Evolutionary conservation across 352 stramenopile species (phyloP).

Genomic region (Globisporangium ultimum): DNA sequence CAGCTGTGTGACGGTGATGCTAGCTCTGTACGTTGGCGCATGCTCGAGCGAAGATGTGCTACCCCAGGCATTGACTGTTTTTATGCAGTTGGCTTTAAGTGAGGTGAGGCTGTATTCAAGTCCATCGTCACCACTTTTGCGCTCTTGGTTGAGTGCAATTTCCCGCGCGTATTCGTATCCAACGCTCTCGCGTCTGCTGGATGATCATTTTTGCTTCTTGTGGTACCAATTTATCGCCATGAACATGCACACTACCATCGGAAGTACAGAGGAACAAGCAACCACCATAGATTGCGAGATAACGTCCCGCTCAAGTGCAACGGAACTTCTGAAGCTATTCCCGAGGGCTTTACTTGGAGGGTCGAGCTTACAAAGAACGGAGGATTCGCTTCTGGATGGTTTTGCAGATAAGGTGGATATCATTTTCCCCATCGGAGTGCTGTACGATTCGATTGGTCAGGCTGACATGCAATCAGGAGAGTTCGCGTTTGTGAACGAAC

Average conservation of each 20-base stretch:
- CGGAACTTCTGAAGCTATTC: slow-evolving; percentile 30
- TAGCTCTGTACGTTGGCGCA: slow-evolving; percentile 64
- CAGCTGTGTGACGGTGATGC: slow-evolving; percentile 38
- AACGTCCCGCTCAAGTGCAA: slow-evolving; percentile 14
- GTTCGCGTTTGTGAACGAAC: slow-evolving; percentile 40
- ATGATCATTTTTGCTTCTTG: slow-evolving; percentile 65
- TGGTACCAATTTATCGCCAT: slow-evolving; percentile 34
- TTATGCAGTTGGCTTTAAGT: slow-evolving; percentile 41
- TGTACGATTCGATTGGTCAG: slow-evolving; percentile 35
- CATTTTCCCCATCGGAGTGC: slow-evolving; percentile 41
- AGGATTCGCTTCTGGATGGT: neutral
- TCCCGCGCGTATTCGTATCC: slow-evolving; percentile 46
- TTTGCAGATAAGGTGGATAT: slow-evolving; percentile 43
- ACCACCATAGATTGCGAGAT: neutral
- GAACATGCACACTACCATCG: slow-evolving; percentile 3
- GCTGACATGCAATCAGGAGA: neutral
- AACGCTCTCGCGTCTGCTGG: slow-evolving; percentile 34
- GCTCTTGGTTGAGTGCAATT: slow-evolving; percentile 45
- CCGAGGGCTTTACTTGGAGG: slow-evolving; percentile 22
- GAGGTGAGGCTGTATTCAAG: slow-evolving; percentile 31
- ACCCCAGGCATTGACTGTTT: slow-evolving; percentile 46
- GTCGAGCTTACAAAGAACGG: neutral
- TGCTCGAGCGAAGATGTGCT: slow-evolving; percentile 57
- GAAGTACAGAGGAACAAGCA: slow-evolving; percentile 15
- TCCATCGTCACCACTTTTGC: slow-evolving; percentile 29